Conservation (phyloP, 129 eudicot species). For the Sambucus nigra region DNA sequence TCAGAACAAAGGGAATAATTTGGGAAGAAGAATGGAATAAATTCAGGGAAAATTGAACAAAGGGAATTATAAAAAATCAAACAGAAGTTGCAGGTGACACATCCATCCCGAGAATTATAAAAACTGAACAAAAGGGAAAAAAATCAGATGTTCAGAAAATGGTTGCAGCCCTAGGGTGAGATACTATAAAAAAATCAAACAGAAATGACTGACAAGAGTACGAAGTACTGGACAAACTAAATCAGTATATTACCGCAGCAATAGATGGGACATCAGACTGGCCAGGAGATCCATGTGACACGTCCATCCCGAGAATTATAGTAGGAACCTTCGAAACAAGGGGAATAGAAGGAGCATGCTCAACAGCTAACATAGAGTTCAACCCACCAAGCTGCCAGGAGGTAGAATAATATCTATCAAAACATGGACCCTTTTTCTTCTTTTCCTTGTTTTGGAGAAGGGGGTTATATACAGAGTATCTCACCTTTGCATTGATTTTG, state of each 20-base stretch:
- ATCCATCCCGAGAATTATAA: too few species aligned
- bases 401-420: not conserved
- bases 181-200: not conserved
- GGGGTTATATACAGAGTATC: not conserved
- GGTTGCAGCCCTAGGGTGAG: too few species aligned
- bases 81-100: not conserved
- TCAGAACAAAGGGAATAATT: too few species aligned
- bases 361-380: slow-evolving; percentile 56
- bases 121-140: not conserved
- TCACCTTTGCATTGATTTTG: slow-evolving; percentile 78
- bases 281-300: slow-evolving; percentile 76
- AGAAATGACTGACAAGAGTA: too few species aligned
- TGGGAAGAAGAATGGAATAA: too few species aligned
- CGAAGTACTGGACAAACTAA: too few species aligned
- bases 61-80: too few species aligned
- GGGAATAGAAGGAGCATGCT: slow-evolving; percentile 46
- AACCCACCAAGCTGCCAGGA: slow-evolving; percentile 74
- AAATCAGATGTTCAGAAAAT: not conserved
- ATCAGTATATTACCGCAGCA: slow-evolving; percentile 53
- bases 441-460: too few species aligned
- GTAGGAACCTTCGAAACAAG: slow-evolving; percentile 63
- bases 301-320: slow-evolving; percentile 76
- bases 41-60: too few species aligned
- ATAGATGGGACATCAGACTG: slow-evolving; percentile 75
- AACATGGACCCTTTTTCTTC: too few species aligned